Conservation (phyloP, 2,329 filamentous ascomycete genomes). For the Sporothrix inflata region DNA sequence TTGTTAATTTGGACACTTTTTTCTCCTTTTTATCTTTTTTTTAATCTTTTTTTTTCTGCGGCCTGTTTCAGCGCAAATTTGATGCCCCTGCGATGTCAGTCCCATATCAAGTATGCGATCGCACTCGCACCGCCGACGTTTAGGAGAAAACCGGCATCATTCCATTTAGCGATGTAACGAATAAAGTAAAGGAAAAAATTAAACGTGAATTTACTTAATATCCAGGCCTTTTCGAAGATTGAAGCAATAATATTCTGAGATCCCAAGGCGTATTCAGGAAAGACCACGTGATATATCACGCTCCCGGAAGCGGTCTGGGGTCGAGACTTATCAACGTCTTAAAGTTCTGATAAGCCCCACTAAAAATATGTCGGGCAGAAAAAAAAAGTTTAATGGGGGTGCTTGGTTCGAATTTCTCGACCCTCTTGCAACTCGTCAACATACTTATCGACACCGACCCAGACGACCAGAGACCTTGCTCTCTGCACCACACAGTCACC, state of each 20-base stretch:
- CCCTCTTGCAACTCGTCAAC: background rate
- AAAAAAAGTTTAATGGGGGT: conserved; percentile 25
- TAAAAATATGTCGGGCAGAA: conserved; percentile 30
- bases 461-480: background rate
- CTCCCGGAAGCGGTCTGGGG: background rate
- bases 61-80: too few relatives aligned
- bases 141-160: too few relatives aligned
- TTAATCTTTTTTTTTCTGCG: background rate
- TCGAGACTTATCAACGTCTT: conserved; percentile 18
- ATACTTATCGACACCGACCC: conserved; percentile 4
- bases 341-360: conserved; percentile 25
- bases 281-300: conserved; percentile 15
- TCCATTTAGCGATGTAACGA: too few relatives aligned
- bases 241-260: too few relatives aligned
- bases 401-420: background rate
- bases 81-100: too few relatives aligned
- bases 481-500: conserved; percentile 25
- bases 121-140: too few relatives aligned
- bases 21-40: background rate
- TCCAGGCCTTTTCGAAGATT: too few relatives aligned
- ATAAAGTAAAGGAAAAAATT: too few relatives aligned
- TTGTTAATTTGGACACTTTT: background rate
- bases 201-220: too few relatives aligned
- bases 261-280: too few relatives aligned
- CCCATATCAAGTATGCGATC: too few relatives aligned